phyloP scores from a whole-genome alignment of 78 protist species.

The Guillardia theta region DNA sequence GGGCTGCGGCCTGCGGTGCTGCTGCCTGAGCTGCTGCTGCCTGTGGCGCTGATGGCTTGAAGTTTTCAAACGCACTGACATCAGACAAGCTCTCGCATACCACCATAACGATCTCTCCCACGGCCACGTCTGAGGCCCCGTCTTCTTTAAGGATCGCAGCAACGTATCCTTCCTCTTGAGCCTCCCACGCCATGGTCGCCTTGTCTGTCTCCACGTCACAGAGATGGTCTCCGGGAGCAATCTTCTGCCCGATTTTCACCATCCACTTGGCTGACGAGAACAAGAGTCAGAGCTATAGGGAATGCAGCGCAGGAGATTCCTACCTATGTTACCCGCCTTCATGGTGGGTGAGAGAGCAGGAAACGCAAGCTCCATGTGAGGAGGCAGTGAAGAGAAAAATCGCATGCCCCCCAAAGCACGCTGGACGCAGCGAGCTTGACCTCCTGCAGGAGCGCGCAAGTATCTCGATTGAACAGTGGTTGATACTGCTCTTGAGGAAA shows the following conservation, averaged over 20 bases:
- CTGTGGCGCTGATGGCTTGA: not conserved
- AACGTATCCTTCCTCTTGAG: slow-evolving; percentile 26
- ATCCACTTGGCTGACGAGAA: not conserved
- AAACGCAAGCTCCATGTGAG: not conserved
- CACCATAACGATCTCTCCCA: not conserved
- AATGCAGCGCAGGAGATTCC: not conserved
- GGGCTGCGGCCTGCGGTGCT: not conserved
- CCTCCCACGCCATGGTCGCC: slow-evolving; percentile 48
- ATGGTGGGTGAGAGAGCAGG: slow-evolving; percentile 47
- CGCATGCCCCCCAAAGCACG: no score
- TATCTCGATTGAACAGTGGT: no score
- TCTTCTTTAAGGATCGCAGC: not conserved
- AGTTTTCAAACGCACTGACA: not conserved
- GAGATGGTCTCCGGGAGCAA: slow-evolving; percentile 17
- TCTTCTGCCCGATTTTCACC: not conserved
- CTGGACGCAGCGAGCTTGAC: no score
- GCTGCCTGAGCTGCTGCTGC: not conserved
- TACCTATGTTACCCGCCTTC: slow-evolving; percentile 36
- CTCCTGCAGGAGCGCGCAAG: no score
- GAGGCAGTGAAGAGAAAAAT: not conserved
- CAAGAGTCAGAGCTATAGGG: not conserved
- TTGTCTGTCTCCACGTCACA: slow-evolving; percentile 51
- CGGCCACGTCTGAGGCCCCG: slow-evolving; percentile 17
- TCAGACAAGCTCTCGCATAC: not conserved
- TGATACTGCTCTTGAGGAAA: no score